These are phyloP conservation scores for Marasmius fiardii DNA, from an alignment of 1,284 basidiomycete species.

Conservation along the genomic window DNA sequence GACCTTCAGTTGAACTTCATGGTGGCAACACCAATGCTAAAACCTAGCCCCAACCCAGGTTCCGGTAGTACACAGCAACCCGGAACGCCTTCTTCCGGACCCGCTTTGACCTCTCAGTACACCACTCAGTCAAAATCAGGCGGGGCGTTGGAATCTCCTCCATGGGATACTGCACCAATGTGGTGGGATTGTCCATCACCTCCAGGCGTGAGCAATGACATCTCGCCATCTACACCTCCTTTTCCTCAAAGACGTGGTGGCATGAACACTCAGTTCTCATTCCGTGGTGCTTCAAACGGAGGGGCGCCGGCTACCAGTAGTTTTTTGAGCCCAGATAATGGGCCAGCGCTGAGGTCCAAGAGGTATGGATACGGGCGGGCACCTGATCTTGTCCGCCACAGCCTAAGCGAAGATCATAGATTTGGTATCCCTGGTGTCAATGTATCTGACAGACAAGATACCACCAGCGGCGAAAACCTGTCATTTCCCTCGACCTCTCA, in stretches of 20 bases:
- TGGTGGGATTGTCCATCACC: no score
- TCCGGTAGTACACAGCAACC: no score
- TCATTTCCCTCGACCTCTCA: conserved; percentile 37
- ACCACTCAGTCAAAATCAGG: no score
- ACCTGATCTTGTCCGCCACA: conserved; percentile 39
- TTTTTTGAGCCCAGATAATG: conserved; percentile 46
- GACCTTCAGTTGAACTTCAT: no score
- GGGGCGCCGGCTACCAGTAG: conserved; percentile 20
- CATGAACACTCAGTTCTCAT: conserved; percentile 22
- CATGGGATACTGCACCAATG: no score
- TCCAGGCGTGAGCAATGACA: conserved; percentile 39
- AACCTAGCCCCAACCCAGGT: no score
- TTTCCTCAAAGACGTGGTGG: conserved; percentile 24
- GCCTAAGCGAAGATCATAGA: conserved; percentile 49
- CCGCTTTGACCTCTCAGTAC: no score
- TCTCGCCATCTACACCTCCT: conserved; percentile 30
- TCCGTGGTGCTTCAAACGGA: conserved; percentile 19
- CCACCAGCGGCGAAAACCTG: conserved; percentile 16
- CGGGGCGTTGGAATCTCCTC: no score
- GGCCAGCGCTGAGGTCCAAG: conserved; percentile 37
- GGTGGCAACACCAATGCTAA: no score
- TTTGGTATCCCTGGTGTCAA: conserved; percentile 12
- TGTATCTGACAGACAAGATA: conserved; percentile 8
- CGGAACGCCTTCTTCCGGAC: no score
- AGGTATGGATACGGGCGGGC: conserved; percentile 43